Evolutionary conservation across 495 filamentous ascomycete species (phyloP), one percentile per base, ranked within the genome.

Genomic region (Aspergillus incahuasiensis): DNA sequence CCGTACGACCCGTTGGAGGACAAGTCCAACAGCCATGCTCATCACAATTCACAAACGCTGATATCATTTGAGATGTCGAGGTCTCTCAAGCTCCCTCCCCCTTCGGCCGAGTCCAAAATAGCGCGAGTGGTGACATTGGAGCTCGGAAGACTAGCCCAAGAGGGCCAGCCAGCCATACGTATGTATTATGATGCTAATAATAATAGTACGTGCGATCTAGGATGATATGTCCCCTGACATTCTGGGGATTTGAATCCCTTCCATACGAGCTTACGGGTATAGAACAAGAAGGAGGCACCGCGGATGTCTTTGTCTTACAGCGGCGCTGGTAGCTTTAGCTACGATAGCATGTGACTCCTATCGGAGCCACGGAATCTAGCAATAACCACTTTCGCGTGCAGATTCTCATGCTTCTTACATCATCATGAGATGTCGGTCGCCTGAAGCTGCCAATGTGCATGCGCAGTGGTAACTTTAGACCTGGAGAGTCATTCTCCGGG

Each of bases 61-160:
- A 38, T 35, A 49, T 35, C 18, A 38, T 20, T 38, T 28, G 34
- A 28, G 34, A 20, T 49, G 19, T 49, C 47, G 1, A 39, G 48
- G 12, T 28, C 20, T 22, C 34, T 15, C 18, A 35, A 11, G 13
- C 13, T 9, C 38, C 12, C 38, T 40, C 18, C 24, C 28, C 28
- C n/a, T 50, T 50, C 48, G 48, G 34, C 48, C 48, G 34, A 40
- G 48, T 50, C 48, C 48, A 50, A 15, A 35, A 49, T 49, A 39
- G 18, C 43, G 21, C 32, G 9, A 38, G 18, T 15, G 30, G 24
- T 49, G 32, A n/a, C 32, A 38, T 15, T 34, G 16, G 46, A 48
- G n/a, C 46, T 48, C 46, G 16, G 25, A 35, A 9, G 32, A 35
- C 32, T 35, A 35, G 15, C 42, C 22, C 11, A 13, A 20, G 22